Percentiles rank a stretch among this genome's conserved stretches.
phyloP scores from a whole-genome alignment of 2,329 filamentous ascomycete genomes.

The Colletotrichum phormii region DNA sequence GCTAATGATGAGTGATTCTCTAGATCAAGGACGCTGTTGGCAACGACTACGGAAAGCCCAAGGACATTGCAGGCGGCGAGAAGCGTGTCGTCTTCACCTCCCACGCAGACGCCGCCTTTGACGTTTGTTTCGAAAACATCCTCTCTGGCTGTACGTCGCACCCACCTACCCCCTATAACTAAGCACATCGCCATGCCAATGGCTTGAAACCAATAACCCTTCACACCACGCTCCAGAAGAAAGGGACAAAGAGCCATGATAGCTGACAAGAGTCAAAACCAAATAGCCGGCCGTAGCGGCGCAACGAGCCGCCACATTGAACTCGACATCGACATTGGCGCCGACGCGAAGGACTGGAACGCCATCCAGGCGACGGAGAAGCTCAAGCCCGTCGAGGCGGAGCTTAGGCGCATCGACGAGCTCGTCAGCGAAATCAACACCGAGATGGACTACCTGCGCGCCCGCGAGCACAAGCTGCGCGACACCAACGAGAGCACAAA shows the following conservation, averaged over 20 bases:
- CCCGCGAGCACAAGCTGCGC: slow-evolving; percentile 91
- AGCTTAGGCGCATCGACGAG: slow-evolving; percentile 93
- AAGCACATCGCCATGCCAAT: slow-evolving; percentile 8
- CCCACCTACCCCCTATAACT: not conserved
- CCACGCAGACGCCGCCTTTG: slow-evolving; percentile 90
- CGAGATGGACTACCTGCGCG: slow-evolving; percentile 96
- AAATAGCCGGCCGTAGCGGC: slow-evolving; percentile 51
- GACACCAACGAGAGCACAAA: slow-evolving; percentile 99
- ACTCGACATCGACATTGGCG: slow-evolving; percentile 95
- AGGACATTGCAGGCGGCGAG: slow-evolving; percentile 92
- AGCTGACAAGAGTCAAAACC: slow-evolving; percentile 35
- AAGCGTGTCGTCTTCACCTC: slow-evolving; percentile 94
- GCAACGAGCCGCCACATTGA: slow-evolving; percentile 79
- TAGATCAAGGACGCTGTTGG: slow-evolving; percentile 95
- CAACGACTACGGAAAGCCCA: slow-evolving; percentile 94
- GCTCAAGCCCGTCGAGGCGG: slow-evolving; percentile 95
- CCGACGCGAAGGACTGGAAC: slow-evolving; percentile 98
- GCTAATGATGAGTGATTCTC: slow-evolving; percentile 26
- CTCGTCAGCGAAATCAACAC: slow-evolving; percentile 86
- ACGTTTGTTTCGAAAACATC: slow-evolving; percentile 95
- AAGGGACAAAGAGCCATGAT: not conserved
- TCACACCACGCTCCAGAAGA: not conserved
- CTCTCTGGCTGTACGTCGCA: slow-evolving; percentile 73
- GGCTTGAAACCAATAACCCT: slow-evolving; percentile 27
- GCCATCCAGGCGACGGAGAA: slow-evolving; percentile 97